Percentiles rank a stretch among this genome's conserved stretches.
These are phyloP conservation scores for Byssoonygena ceratinophila DNA, from an alignment of 2,329 filamentous ascomycete genomes.

Conservation along the genomic window DNA sequence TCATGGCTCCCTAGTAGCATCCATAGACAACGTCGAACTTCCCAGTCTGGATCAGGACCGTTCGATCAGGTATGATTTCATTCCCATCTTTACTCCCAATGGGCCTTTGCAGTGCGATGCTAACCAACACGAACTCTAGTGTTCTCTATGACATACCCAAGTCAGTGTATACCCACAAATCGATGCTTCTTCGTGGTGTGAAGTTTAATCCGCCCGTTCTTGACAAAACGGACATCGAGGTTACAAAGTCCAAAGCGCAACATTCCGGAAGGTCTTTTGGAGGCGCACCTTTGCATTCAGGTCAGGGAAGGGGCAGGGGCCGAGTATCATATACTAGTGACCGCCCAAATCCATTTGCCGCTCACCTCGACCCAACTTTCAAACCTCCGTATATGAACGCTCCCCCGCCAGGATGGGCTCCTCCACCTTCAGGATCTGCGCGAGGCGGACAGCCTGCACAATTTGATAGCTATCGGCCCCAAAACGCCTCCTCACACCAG, in stretches of 20 bases:
- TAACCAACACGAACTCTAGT: slow-evolving; percentile 38
- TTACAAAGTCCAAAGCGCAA: slow-evolving; percentile 55
- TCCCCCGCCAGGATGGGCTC: slow-evolving; percentile 26
- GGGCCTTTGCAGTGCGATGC: slow-evolving; percentile 1
- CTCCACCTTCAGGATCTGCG: slow-evolving; percentile 29
- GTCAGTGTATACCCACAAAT: slow-evolving; percentile 68
- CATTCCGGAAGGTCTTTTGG: slow-evolving; percentile 59
- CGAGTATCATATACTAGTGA: slow-evolving; percentile 45
- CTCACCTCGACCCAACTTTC: slow-evolving; percentile 39
- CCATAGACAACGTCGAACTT: slow-evolving; percentile 60
- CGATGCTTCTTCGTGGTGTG: slow-evolving; percentile 80
- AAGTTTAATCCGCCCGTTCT: slow-evolving; percentile 62
- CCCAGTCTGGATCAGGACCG: slow-evolving; percentile 73
- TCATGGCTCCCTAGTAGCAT: slow-evolving; percentile 68
- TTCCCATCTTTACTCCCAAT: slow-evolving; percentile 12
- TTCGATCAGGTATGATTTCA: slow-evolving; percentile 60
- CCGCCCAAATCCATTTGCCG: slow-evolving; percentile 39
- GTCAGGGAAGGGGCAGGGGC: slow-evolving; percentile 34
- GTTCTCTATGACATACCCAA: slow-evolving; percentile 78
- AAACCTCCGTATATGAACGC: slow-evolving; percentile 25
- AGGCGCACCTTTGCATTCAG: slow-evolving; percentile 51
- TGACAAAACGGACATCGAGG: slow-evolving; percentile 63
- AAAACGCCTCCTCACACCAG: slow-evolving; percentile 2
- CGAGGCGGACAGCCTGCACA: slow-evolving; percentile 28
- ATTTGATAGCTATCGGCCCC: slow-evolving; percentile 13